A percentile compares a stretch with the other conserved stretches of the same genome.
These are phyloP conservation scores for Thuja plicata DNA, from an alignment of 83 land plant species.

Conservation along the genomic window DNA sequence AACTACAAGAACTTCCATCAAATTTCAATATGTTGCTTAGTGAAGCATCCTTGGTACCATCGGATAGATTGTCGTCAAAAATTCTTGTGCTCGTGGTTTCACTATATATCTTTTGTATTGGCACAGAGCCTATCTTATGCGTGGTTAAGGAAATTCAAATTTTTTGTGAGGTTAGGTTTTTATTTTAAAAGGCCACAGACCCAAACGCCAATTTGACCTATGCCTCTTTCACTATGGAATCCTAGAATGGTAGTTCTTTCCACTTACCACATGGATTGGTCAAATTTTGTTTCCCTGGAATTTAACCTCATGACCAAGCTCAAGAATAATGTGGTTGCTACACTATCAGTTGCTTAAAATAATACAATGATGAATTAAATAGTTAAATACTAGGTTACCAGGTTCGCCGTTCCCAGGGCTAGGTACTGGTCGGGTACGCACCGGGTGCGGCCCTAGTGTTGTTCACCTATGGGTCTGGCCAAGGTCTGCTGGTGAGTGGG, in stretches of 20 bases:
- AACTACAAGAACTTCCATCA: background rate
- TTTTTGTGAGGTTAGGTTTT: background rate
- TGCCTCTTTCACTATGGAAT: background rate
- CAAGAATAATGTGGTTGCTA: background rate
- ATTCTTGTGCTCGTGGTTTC: background rate
- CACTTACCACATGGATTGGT: background rate
- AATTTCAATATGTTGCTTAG: background rate
- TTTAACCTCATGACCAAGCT: background rate
- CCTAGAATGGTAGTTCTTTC: background rate
- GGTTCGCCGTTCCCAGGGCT: no score
- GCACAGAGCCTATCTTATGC: background rate
- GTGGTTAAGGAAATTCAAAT: background rate
- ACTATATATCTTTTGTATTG: background rate
- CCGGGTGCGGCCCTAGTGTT: no score
- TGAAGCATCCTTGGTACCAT: background rate
- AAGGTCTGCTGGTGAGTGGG: no score
- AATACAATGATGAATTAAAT: background rate
- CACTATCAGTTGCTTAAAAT: background rate
- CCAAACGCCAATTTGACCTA: background rate
- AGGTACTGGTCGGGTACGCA: no score
- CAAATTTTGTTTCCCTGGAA: background rate
- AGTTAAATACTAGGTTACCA: background rate
- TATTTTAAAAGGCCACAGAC: background rate
- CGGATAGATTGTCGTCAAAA: background rate
- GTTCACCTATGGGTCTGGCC: no score